Evolutionary conservation across 2,329 filamentous ascomycete genomes (phyloP).

Genomic region (Colletotrichum sp.): DNA sequence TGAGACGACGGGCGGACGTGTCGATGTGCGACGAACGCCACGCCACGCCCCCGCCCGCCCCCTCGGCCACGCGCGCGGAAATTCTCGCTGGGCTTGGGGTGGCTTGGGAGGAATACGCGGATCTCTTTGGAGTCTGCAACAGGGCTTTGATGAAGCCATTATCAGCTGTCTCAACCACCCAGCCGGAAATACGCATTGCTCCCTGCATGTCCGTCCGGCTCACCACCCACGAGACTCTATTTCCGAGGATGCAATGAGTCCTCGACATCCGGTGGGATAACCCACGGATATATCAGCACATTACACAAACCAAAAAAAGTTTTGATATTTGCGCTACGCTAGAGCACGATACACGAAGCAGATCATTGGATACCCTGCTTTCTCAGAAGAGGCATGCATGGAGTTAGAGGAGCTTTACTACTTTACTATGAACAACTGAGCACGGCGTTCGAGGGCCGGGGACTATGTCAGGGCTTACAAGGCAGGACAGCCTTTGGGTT

Average conservation of each 20-base stretch:
- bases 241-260: background rate
- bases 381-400: background rate
- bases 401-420: background rate
- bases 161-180: background rate
- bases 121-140: background rate
- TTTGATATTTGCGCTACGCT: background rate
- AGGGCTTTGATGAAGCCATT: background rate
- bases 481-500: background rate
- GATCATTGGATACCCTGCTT: background rate
- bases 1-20: background rate
- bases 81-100: background rate
- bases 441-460: background rate
- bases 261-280: background rate
- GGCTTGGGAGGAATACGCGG: background rate
- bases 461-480: rapidly evolving
- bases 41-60: background rate
- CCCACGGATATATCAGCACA: background rate
- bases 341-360: background rate
- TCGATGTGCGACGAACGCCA: background rate
- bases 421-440: background rate
- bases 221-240: background rate
- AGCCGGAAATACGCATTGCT: background rate
- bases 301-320: background rate
- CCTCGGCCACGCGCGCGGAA: background rate
- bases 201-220: background rate